A percentile compares a stretch with the other conserved stretches of the same genome.
Conservation (phyloP, 495 filamentous ascomycete genomes). For the Hypoxylon trugodes region DNA sequence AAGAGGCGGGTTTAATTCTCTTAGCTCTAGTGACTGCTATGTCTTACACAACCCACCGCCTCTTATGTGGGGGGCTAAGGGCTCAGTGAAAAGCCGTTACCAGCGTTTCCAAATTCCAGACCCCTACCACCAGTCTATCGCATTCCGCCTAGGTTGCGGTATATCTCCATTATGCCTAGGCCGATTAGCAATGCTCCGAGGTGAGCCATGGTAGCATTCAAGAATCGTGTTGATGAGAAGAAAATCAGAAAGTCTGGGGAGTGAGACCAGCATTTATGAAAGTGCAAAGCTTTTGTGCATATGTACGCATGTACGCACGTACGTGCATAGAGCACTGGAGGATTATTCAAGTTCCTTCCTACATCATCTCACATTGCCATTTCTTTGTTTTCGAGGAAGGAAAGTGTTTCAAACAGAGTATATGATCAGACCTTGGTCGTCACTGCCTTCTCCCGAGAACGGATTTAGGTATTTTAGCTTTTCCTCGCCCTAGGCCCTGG, state of each 20-base stretch:
- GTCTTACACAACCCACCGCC: slow-evolving; percentile 30
- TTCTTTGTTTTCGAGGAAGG: background rate
- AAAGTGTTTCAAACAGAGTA: slow-evolving; percentile 4
- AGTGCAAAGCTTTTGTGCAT: too few species aligned
- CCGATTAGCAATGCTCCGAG: too few species aligned
- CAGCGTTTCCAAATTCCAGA: slow-evolving; percentile 10
- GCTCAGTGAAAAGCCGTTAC: slow-evolving; percentile 8
- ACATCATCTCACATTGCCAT: background rate
- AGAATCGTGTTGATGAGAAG: too few species aligned
- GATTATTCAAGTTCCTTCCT: background rate
- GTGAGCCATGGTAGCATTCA: background rate
- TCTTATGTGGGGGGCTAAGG: slow-evolving; percentile 7
- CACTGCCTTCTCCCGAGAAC: slow-evolving; percentile 22
- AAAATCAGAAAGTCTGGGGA: too few species aligned
- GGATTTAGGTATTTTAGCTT: background rate
- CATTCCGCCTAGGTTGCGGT: background rate
- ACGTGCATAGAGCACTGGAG: background rate
- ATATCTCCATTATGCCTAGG: slow-evolving; percentile 3
- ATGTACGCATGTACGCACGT: too few species aligned
- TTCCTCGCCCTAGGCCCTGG: background rate
- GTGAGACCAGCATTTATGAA: too few species aligned
- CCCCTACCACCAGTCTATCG: background rate
- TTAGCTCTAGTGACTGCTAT: slow-evolving; percentile 8
- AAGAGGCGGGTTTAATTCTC: slow-evolving; percentile 4
- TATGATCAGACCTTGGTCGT: background rate